Percentiles rank a stretch among this genome's conserved stretches.
Evolutionary conservation across 2,329 filamentous ascomycete species (phyloP).

Genomic region (Cladosporium sp.): DNA sequence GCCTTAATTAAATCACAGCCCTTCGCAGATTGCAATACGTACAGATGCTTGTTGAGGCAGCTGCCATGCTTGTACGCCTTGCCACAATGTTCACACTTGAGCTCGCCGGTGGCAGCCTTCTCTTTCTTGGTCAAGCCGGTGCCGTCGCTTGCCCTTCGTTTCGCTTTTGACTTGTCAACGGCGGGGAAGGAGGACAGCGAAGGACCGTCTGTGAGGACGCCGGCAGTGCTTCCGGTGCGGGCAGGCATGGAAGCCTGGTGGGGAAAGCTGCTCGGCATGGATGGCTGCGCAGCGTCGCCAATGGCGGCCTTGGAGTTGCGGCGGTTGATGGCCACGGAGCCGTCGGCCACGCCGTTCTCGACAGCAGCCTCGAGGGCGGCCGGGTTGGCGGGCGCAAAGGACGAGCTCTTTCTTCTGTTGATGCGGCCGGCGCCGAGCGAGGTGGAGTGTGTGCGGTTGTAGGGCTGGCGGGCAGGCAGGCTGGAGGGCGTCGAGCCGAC

Average conservation of each 20-base stretch:
- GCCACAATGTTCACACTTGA: constrained; percentile 95
- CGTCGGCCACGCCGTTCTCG: constrained; percentile 55
- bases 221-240: constrained; percentile 28
- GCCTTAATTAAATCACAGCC: not conserved
- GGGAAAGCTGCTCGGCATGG: constrained; percentile 60
- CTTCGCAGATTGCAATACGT: constrained; percentile 48
- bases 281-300: constrained; percentile 46
- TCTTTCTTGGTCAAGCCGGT: constrained; percentile 75
- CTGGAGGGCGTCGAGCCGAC: constrained; percentile 54
- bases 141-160: constrained; percentile 73
- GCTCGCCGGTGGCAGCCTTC: constrained; percentile 74
- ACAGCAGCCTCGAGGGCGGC: constrained; percentile 66
- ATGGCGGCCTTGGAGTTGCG: constrained; percentile 60
- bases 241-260: constrained; percentile 35
- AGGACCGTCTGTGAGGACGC: constrained; percentile 63
- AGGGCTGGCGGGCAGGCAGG: constrained; percentile 55
- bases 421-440: constrained; percentile 73
- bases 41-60: constrained; percentile 99
- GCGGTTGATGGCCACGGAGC: constrained; percentile 52
- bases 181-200: constrained; percentile 46
- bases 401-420: constrained; percentile 88
- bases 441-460: constrained; percentile 70
- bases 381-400: constrained; percentile 67
- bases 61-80: constrained; percentile 99
- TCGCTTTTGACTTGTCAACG: constrained; percentile 45